Evolutionary conservation across 1,284 basidiomycete species (phyloP), one percentile per base, ranked within the genome.

Genomic region (Flammula alnicola): DNA sequence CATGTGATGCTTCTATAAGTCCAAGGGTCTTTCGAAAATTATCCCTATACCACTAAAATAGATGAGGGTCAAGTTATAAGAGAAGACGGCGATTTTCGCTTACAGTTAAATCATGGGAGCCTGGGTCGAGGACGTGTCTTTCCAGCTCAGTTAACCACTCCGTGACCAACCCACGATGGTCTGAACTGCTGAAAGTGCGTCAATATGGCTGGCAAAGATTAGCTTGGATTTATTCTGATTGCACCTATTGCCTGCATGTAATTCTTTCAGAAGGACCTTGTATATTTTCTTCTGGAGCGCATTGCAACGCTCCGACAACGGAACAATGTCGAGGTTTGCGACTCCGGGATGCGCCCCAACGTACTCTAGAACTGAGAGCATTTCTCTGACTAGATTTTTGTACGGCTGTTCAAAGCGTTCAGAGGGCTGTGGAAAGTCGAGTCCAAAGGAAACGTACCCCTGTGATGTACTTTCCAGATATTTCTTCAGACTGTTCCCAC

Each of bases 401-500:
- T 14, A 43, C 8, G 44, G 7, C 20, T 37, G n/a, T 37, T 10
- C 9, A 3, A 17, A 12, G 33, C 16, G n/a, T n/a, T n/a, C n/a
- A 25, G n/a, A 23, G 12, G 17, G 19, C 11, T 17, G 11, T 17
- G 7, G 22, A 16, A 17, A 37, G 14, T 17, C 4, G 9, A 44
- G 26, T 12, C 4, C 4, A 6, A 17, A n/a, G 25, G 6, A 20
- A n/a, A 37, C 44, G 32, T 20, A 45, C 44, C 23, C 16, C 44
- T 5, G 14, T 26, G 14, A 25, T n/a, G 11, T 37, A 45, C 23
- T 45, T 45, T 6, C 25, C 35, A 14, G 44, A 45, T 19, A 45
- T 30, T n/a, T 45, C 33, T n/a, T 45, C 44, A 11, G 44, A 45
- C 12, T 36, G 9, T 25, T 45, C 44, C 44, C 44, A 45, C 27